Percentiles rank a stretch among this genome's conserved stretches.
Conservation (phyloP, 2,329 filamentous ascomycete species). For the Pseudogymnoascus verrucosus region DNA sequence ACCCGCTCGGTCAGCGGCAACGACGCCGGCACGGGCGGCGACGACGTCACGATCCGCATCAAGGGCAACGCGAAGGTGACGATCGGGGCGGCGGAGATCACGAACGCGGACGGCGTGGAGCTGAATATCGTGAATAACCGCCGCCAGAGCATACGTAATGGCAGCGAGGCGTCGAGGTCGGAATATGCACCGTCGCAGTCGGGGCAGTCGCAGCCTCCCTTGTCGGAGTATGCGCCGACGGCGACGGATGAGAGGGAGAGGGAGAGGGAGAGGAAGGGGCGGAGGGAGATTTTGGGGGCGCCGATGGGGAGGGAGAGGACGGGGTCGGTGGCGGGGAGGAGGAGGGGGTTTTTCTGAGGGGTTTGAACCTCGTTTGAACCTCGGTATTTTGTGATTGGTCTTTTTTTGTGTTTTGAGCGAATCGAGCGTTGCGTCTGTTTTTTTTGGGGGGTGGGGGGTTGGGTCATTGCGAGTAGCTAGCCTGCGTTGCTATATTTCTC, state of each 20-base stretch:
- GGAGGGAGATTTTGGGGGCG: neutral
- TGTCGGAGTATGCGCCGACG: neutral
- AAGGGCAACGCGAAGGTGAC: constrained; percentile 47
- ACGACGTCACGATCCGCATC: constrained; percentile 53
- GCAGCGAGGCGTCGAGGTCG: constrained; percentile 37
- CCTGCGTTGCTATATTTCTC: neutral
- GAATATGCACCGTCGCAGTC: neutral
- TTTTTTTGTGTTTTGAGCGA: neutral
- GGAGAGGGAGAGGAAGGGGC: neutral
- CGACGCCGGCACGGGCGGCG: constrained; percentile 33
- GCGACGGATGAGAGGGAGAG: neutral
- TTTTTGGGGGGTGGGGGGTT: neutral
- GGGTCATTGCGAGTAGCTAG: neutral
- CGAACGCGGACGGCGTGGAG: constrained; percentile 50
- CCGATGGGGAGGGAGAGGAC: neutral
- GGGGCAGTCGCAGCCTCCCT: neutral
- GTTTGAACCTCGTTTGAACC: neutral
- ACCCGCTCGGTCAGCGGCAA: constrained; percentile 35
- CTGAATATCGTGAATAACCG: constrained; percentile 43
- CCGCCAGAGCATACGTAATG: constrained; percentile 32
- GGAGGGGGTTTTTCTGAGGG: neutral
- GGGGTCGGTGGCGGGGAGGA: neutral
- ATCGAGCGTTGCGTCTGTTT: neutral
- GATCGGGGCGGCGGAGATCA: constrained; percentile 49
- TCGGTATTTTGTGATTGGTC: neutral